Evolutionary conservation across 1,139 yeast species (phyloP), one percentile per base, ranked within the genome.

Genomic region (Yamadazyma mexicana): DNA sequence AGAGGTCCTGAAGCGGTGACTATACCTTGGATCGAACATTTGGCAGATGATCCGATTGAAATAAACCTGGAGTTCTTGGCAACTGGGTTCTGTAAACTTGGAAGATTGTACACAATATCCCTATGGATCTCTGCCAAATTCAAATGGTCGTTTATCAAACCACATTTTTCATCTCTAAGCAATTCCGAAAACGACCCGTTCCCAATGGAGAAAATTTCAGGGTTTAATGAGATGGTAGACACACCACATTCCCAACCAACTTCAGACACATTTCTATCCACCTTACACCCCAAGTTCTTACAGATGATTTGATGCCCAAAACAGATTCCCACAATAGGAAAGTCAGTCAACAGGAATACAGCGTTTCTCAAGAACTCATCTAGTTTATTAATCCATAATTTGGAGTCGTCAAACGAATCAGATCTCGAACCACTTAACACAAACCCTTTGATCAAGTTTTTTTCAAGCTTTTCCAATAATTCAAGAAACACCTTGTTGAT

Each of bases 301-400:
- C 81, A 83, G 20, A 87, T 59, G 15, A 87, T 69, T 56, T 89
- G 97, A 58, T 88, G 96, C 2, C 96, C 97, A 58, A 87, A 88
- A 58, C 96, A 89, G 30, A 88, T 68, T 1, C 94, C 91, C 3
- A 75, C 71, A 3, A 79, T 48, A 1, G 84, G 84, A 38, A 70
- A 53, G 46, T 52, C 44, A 2, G 44, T 46, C 12, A 57, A 38
- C 22, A 51, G 34, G 49, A 62, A 66, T 31, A 58, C 56, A 38
- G 45, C 54, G 28, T 46, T 45, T 24, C 59, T 55, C 25, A 80
- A 47, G 50, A 69, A 83, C 14, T 65, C 64, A 24, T 69, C 69
- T 18, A 83, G 61, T 37, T 59, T 55, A 23, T 57, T 43, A 40
- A 84, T 77, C 91, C 91, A 84, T 20, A 55, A 58, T 18, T 66